Base-by-base conservation (phyloP, 1,139 yeast species). In the Blastobotrys buckinghamii region DNA sequence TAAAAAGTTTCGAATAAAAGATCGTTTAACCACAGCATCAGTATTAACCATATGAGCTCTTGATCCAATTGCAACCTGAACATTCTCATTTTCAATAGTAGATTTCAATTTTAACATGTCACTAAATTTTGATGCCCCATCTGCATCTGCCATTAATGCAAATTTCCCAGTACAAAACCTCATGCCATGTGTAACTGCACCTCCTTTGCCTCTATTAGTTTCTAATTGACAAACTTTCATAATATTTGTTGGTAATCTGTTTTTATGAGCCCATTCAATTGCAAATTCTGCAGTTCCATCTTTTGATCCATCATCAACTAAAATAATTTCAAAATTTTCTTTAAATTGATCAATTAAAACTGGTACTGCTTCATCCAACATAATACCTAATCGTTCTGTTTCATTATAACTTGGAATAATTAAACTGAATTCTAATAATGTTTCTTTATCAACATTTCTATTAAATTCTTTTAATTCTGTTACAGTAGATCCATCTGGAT, bases 11-110 rank as follows among this genome's bases (percentile, higher is more conserved):
- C 98, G 76, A 47, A 94, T 74, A 55, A 87, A 81, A 1, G 96
- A 84, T 57, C 98, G 76, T 63, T 90, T 86, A 10, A 92, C 97
- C 48, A 92, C 98, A 0, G 97, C 97, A 56, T 90, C 97, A 0
- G 97, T 86, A 53, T 84, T 81, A 22, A 90, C 96, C 96, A 92
- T 88, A 63, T 92, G 97, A 1, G 97, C 96, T 45, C 98, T 78
- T 16, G 96, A 87, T 1, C 98, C 98, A 50, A 94, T 79, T 1
- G 95, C 90, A 30, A 92, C 74, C 0, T 78, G 82, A 7, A 26
- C 39, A 45, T 40, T 33, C 51, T 58, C 59, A 1, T 59, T 50
- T 32, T 68, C 70, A 6, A 85, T 72, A 27, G 70, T 68, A 1
- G 62, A 65, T 15, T 82, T 57, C 53, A 92, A 72, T 51, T 77